These are phyloP conservation scores for Striga hermonthica DNA, from an alignment of 305 asterid genomes.

Conservation along the genomic window DNA sequence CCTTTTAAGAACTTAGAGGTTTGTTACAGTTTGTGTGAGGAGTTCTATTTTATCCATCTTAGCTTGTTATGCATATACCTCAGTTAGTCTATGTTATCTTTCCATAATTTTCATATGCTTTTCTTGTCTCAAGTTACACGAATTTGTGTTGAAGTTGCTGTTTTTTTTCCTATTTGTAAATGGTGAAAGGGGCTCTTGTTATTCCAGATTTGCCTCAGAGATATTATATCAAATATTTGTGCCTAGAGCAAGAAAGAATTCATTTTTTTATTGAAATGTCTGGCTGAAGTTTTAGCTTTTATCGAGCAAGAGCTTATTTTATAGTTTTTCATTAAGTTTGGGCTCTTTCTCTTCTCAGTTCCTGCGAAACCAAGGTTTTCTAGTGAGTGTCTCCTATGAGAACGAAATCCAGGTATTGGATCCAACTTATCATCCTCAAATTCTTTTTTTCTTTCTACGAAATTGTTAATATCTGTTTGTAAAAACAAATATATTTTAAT, in stretches of 20 bases:
- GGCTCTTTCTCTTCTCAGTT: constrained; percentile 54
- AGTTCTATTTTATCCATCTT: constrained; percentile 21
- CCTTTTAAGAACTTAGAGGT: constrained; percentile 93
- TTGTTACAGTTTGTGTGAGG: constrained; percentile 33
- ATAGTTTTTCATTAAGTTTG: constrained; percentile 8
- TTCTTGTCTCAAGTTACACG: constrained; percentile 8
- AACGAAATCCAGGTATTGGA: constrained; percentile 80
- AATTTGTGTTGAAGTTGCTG: not conserved
- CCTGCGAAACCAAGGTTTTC: constrained; percentile 90
- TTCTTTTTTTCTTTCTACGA: constrained; percentile 14
- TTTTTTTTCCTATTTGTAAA: constrained; percentile 11
- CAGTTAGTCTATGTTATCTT: not conserved
- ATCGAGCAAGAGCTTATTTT: constrained; percentile 26
- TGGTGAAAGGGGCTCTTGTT: constrained; percentile 15
- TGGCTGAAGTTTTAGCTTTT: not conserved
- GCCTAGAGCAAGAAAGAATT: constrained; percentile 9
- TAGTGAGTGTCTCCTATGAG: constrained; percentile 82
- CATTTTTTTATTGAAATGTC: constrained; percentile 16
- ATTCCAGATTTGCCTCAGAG: not conserved
- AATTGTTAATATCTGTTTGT: constrained; percentile 13
- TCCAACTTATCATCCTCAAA: constrained; percentile 28
- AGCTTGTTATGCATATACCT: constrained; percentile 16
- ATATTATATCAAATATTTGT: constrained; percentile 5
- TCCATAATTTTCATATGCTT: constrained; percentile 15
- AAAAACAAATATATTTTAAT: constrained; percentile 29